phyloP scores from a whole-genome alignment of 1,139 yeast genomes.

The Nadsonia commutata region DNA sequence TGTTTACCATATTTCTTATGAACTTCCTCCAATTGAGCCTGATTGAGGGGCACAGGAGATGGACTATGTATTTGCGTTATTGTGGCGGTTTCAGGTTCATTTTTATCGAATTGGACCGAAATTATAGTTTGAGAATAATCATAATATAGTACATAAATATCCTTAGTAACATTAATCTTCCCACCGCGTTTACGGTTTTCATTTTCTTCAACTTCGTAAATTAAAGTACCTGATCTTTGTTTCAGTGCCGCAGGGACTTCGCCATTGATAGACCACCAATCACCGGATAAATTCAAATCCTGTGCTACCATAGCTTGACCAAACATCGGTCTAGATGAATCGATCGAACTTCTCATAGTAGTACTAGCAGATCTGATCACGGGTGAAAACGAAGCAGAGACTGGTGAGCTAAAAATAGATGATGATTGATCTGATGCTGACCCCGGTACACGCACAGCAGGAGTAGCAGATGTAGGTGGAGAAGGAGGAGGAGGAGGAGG shows the following conservation, averaged over 20 bases:
- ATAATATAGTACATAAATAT: constrained; percentile 57
- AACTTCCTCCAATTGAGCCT: constrained; percentile 36
- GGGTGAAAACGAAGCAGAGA: constrained; percentile 1
- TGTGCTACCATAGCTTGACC: constrained; percentile 4
- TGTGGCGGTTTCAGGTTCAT: constrained; percentile 41
- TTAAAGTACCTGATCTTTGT: constrained; percentile 28
- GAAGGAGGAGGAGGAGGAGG: constrained; percentile 10
- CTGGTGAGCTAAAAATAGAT: constrained; percentile 3
- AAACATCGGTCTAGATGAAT: not conserved
- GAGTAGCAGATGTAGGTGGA: constrained; percentile 10
- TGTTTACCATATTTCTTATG: constrained; percentile 27
- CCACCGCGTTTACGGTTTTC: constrained; percentile 44
- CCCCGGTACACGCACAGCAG: constrained; percentile 5
- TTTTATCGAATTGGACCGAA: constrained; percentile 35
- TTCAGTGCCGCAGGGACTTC: constrained; percentile 45
- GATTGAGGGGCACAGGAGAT: constrained; percentile 32
- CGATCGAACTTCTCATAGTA: not conserved
- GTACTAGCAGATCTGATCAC: constrained; percentile 8
- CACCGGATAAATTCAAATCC: constrained; percentile 24
- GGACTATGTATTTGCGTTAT: constrained; percentile 31
- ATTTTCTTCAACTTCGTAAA: constrained; percentile 54
- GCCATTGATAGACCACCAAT: constrained; percentile 51
- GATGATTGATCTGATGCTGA: constrained; percentile 10
- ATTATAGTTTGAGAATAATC: constrained; percentile 58
- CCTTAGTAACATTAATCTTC: constrained; percentile 36